Evolutionary conservation across 768 basidiomycete genomes (phyloP).

Genomic region (Glaciozyma martinii): DNA sequence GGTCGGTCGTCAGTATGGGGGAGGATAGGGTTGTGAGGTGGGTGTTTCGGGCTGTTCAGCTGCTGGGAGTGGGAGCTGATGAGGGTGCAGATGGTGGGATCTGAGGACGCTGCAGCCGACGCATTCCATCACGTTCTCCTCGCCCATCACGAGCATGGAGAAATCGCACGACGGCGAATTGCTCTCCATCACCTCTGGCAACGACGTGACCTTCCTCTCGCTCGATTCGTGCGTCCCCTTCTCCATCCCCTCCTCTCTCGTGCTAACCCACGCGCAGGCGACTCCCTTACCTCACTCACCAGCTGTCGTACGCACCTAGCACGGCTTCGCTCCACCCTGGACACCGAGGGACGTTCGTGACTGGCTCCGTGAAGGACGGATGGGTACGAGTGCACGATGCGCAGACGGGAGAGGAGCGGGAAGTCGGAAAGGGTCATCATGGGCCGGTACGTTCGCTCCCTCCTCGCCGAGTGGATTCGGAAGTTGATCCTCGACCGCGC

Average conservation of each 20-base stretch:
- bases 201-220: constrained; percentile 81
- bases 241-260: neutral
- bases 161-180: constrained; percentile 49
- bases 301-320: constrained; percentile 75
- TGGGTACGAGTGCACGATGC: constrained; percentile 94
- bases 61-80: neutral
- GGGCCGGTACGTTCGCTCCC: constrained; percentile 92
- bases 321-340: constrained; percentile 92
- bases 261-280: constrained; percentile 2
- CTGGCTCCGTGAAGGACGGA: constrained; percentile 77
- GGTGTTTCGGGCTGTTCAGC: constrained; percentile 30
- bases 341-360: constrained; percentile 79
- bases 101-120: constrained; percentile 65
- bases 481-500: constrained; percentile 42
- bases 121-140: constrained; percentile 51
- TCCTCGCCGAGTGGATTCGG: neutral
- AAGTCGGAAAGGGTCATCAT: constrained; percentile 91
- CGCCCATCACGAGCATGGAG: constrained; percentile 92
- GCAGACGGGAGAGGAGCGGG: constrained; percentile 71
- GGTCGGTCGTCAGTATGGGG: constrained; percentile 70
- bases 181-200: constrained; percentile 76
- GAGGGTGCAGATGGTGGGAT: constrained; percentile 83
- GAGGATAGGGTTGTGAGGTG: constrained; percentile 89
- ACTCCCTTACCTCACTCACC: constrained; percentile 62
- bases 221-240: constrained; percentile 38